Evolutionary conservation across 163 green algal species (phyloP).

Genomic region (Trebouxiophyceae sp.): DNA sequence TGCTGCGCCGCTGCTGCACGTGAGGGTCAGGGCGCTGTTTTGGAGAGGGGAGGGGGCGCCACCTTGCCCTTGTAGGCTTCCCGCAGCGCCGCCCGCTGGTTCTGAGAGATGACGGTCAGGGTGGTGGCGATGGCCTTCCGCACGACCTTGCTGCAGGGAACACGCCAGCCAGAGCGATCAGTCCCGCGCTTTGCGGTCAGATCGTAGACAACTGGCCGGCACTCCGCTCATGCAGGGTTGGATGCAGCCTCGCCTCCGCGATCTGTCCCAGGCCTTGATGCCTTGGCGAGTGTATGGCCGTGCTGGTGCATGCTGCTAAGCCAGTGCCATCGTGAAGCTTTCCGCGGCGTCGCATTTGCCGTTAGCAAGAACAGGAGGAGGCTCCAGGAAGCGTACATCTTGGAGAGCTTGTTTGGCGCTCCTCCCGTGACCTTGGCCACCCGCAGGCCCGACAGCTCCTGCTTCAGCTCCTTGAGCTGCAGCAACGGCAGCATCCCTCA

Average conservation of each 20-base stretch:
- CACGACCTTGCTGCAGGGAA: slow-evolving; percentile 79
- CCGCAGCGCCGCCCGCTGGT: slow-evolving; percentile 67
- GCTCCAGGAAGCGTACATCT: no score
- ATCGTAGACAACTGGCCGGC: no score
- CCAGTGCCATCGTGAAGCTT: no score
- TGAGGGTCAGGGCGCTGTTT: not conserved
- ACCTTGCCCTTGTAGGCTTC: slow-evolving; percentile 80
- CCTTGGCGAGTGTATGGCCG: no score
- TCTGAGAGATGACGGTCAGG: slow-evolving; percentile 91
- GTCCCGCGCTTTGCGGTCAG: no score
- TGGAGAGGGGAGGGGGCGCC: not conserved
- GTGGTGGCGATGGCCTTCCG: slow-evolving; percentile 92
- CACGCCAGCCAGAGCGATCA: no score
- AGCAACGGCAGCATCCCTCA: no score
- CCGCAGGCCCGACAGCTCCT: slow-evolving; percentile 86
- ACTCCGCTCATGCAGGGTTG: no score
- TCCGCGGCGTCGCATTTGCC: no score
- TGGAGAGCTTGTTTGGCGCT: slow-evolving; percentile 98
- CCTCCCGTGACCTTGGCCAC: slow-evolving; percentile 99
- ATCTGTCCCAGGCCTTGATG: no score
- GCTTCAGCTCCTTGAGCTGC: slow-evolving; percentile 96
- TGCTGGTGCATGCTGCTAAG: no score
- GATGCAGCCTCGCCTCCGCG: not conserved
- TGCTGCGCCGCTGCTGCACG: not conserved
- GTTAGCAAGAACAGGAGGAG: no score